phyloP scores from a whole-genome alignment of 1,284 basidiomycete genomes.

The Cryptococcus jaspeensis region DNA sequence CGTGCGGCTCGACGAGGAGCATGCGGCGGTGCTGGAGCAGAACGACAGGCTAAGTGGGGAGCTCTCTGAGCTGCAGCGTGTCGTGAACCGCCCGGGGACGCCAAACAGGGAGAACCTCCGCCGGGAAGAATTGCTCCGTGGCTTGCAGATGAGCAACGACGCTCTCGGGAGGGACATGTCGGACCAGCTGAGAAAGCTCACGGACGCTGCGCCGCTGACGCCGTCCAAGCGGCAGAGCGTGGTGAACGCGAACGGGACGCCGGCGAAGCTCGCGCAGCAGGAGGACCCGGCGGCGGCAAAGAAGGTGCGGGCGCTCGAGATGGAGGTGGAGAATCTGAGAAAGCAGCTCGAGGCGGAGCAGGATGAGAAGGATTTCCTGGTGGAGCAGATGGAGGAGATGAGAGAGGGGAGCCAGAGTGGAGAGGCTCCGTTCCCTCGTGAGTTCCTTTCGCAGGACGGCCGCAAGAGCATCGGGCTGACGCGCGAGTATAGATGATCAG shows the following conservation, averaged over 20 bases:
- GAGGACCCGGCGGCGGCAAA: constrained; percentile 17
- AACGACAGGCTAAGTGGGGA: constrained; percentile 32
- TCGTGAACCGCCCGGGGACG: constrained; percentile 9
- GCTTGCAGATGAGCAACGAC: constrained; percentile 44
- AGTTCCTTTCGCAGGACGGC: constrained; percentile 2
- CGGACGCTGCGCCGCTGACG: constrained; percentile 33
- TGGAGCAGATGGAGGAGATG: constrained; percentile 29
- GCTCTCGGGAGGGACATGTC: constrained; percentile 47
- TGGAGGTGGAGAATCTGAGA: constrained; percentile 32
- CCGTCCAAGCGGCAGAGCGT: constrained; percentile 18
- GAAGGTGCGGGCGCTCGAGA: constrained; percentile 29
- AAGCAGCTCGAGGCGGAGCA: constrained; percentile 39
- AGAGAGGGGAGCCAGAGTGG: constrained; percentile 14
- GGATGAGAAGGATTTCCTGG: constrained; percentile 43
- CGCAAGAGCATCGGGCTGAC: constrained; percentile 7
- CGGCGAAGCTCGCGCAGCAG: not conserved
- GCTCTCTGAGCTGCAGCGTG: constrained; percentile 21
- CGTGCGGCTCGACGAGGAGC: constrained; percentile 25
- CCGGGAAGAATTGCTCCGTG: constrained; percentile 42
- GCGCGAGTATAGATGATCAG: constrained; percentile 28
- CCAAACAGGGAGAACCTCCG: constrained; percentile 11
- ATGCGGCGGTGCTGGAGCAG: constrained; percentile 26
- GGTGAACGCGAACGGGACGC: constrained; percentile 7
- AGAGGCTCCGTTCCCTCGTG: constrained; percentile 19
- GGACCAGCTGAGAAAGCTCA: constrained; percentile 40